These are phyloP conservation scores for Hysterium pulicare DNA, from an alignment of 2,329 filamentous ascomycete species.

Conservation along the genomic window DNA sequence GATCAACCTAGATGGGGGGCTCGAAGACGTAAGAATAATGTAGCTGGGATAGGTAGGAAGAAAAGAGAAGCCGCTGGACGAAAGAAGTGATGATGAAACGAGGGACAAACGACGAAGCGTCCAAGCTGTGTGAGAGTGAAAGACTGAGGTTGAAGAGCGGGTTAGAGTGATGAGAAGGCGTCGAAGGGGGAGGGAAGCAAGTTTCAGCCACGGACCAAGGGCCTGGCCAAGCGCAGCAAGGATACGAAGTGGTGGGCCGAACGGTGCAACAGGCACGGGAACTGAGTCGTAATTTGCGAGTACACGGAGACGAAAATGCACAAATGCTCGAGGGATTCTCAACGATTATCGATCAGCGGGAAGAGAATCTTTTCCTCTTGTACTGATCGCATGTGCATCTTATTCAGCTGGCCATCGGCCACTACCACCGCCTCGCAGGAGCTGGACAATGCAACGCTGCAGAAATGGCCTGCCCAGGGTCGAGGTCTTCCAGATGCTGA, in stretches of 20 bases:
- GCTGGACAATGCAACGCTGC: constrained; percentile 20
- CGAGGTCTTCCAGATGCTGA: neutral
- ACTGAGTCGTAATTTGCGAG: constrained; percentile 5
- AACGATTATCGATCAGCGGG: neutral
- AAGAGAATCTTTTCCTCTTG: constrained; percentile 3
- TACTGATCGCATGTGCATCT: constrained; percentile 4
- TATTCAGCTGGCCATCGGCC: constrained; percentile 5
- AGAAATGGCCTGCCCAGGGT: neutral
- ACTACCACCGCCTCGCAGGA: constrained; percentile 11
- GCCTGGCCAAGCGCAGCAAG: neutral
- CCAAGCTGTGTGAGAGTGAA: constrained; percentile 16
- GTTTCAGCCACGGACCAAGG: constrained; percentile 7
- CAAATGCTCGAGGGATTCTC: neutral
- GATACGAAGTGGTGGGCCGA: neutral
- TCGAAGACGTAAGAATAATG: constrained; percentile 12
- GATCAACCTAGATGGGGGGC: constrained; percentile 25
- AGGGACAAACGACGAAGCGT: constrained; percentile 26
- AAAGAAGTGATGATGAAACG: constrained; percentile 31
- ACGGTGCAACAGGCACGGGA: constrained; percentile 8
- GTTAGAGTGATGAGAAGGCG: constrained; percentile 12
- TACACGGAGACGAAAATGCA: neutral
- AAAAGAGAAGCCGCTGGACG: constrained; percentile 10
- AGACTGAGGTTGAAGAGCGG: constrained; percentile 24
- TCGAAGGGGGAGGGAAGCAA: neutral
- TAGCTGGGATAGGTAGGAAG: constrained; percentile 10